Conservation (phyloP, 2,329 filamentous ascomycete genomes). For the Neonectria coccinea region DNA sequence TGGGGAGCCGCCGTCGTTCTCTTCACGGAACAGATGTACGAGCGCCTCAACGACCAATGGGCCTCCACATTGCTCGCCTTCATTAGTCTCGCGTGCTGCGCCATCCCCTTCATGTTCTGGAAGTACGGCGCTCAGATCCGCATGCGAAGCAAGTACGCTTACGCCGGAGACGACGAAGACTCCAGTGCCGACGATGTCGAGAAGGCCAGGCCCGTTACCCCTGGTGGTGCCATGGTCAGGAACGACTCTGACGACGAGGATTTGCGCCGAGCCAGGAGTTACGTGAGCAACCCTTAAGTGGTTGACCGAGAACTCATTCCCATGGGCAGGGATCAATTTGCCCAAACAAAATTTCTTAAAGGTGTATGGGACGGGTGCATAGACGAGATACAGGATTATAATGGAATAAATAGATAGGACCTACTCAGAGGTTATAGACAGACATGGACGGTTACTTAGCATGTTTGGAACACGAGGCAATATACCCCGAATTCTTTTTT, state of each 20-base stretch:
- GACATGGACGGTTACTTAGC: slow-evolving; percentile 18
- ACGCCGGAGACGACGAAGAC: slow-evolving; percentile 65
- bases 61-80: slow-evolving; percentile 79
- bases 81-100: slow-evolving; percentile 80
- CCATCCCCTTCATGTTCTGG: slow-evolving; percentile 87
- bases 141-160: slow-evolving; percentile 77
- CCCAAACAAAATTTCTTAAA: slow-evolving; percentile 2
- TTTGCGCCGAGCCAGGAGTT: slow-evolving; percentile 58
- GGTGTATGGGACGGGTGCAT: slow-evolving; percentile 18
- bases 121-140: slow-evolving; percentile 79
- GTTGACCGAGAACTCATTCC: background rate
- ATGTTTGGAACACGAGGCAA: slow-evolving; percentile 36
- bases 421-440: slow-evolving; percentile 23
- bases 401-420: slow-evolving; percentile 4
- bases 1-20: slow-evolving; percentile 84
- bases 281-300: slow-evolving; percentile 59
- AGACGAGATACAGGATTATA: slow-evolving; percentile 7
- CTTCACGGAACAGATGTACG: slow-evolving; percentile 86
- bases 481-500: slow-evolving; percentile 40
- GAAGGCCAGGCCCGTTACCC: slow-evolving; percentile 48
- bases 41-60: slow-evolving; percentile 79
- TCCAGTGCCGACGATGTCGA: slow-evolving; percentile 51
- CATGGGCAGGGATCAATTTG: slow-evolving; percentile 5
- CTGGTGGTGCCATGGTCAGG: slow-evolving; percentile 41
- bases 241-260: slow-evolving; percentile 54